These are phyloP conservation scores for Fusarium virguliforme DNA, from an alignment of 2,329 filamentous ascomycete genomes.

Conservation along the genomic window DNA sequence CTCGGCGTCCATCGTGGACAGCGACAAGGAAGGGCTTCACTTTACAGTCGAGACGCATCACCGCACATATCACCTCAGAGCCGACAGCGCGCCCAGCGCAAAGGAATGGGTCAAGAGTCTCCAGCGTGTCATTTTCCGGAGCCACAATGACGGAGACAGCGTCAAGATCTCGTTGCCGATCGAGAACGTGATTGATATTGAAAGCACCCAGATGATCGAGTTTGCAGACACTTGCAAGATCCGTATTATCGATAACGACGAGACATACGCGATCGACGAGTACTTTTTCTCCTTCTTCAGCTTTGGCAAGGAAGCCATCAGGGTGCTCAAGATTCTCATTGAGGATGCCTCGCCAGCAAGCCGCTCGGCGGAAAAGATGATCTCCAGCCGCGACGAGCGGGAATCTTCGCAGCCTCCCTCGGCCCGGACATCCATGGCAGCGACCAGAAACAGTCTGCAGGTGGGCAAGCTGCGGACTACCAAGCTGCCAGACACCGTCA, in stretches of 20 bases:
- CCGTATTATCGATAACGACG: slow-evolving; percentile 91
- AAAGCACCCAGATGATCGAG: slow-evolving; percentile 91
- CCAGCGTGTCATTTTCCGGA: slow-evolving; percentile 94
- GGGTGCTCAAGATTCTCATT: slow-evolving; percentile 81
- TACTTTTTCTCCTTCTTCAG: slow-evolving; percentile 98
- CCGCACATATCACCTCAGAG: slow-evolving; percentile 88
- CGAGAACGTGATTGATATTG: slow-evolving; percentile 90
- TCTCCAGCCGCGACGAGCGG: slow-evolving; percentile 35
- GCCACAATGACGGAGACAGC: slow-evolving; percentile 96
- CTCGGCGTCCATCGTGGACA: slow-evolving; percentile 84
- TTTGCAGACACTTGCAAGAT: slow-evolving; percentile 96
- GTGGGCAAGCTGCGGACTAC: slow-evolving; percentile 56
- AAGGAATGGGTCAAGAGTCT: slow-evolving; percentile 97
- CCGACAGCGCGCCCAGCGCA: slow-evolving; percentile 88
- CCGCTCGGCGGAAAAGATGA: slow-evolving; percentile 45
- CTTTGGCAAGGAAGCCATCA: slow-evolving; percentile 86
- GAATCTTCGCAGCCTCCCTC: slow-evolving; percentile 41
- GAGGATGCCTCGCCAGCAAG: slow-evolving; percentile 71
- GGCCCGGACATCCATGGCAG: slow-evolving; percentile 49
- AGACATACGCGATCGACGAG: slow-evolving; percentile 96
- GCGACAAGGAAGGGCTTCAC: slow-evolving; percentile 81
- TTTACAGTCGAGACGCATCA: slow-evolving; percentile 89
- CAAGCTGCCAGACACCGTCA: slow-evolving; percentile 71
- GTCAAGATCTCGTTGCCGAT: slow-evolving; percentile 96
- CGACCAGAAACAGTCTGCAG: slow-evolving; percentile 47